A percentile compares a stretch with the other conserved stretches of the same genome.
These are phyloP conservation scores for Rosa chinensis DNA, from an alignment of 306 rosid species.

Conservation along the genomic window DNA sequence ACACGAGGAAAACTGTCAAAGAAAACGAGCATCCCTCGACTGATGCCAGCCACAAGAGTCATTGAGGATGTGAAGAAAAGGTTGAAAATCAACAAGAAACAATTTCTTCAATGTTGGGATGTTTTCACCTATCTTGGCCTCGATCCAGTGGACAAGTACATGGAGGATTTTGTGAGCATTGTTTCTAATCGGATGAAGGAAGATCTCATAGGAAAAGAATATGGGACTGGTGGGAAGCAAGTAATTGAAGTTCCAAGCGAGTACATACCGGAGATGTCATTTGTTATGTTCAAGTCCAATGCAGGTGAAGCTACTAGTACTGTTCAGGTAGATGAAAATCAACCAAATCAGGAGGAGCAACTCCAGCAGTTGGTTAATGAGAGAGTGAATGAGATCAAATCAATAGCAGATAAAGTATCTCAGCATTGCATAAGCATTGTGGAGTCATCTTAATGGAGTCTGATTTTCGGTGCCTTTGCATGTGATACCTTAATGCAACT, in stretches of 20 bases:
- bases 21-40: slow-evolving; percentile 55
- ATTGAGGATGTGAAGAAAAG: slow-evolving; percentile 56
- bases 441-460: background rate
- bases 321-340: slow-evolving; percentile 60
- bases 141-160: slow-evolving; percentile 55
- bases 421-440: slow-evolving; percentile 1
- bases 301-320: slow-evolving; percentile 36
- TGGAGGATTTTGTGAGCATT: slow-evolving; percentile 59
- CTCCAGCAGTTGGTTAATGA: slow-evolving; percentile 67
- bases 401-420: slow-evolving; percentile 64
- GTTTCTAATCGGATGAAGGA: slow-evolving; percentile 69
- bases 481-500: slow-evolving; percentile 10
- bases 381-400: slow-evolving; percentile 68
- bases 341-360: slow-evolving; percentile 67
- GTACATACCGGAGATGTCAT: slow-evolving; percentile 57
- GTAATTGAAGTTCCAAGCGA: slow-evolving; percentile 58
- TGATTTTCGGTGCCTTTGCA: background rate
- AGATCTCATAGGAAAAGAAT: slow-evolving; percentile 77
- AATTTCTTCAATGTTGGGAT: slow-evolving; percentile 92
- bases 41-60: slow-evolving; percentile 53
- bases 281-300: slow-evolving; percentile 63
- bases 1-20: slow-evolving; percentile 70
- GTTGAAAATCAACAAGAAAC: slow-evolving; percentile 83
- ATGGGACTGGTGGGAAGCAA: slow-evolving; percentile 65
- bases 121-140: slow-evolving; percentile 70